phyloP scores from a whole-genome alignment of 1,139 yeast species.

The Lodderomyces jiufengensis region DNA sequence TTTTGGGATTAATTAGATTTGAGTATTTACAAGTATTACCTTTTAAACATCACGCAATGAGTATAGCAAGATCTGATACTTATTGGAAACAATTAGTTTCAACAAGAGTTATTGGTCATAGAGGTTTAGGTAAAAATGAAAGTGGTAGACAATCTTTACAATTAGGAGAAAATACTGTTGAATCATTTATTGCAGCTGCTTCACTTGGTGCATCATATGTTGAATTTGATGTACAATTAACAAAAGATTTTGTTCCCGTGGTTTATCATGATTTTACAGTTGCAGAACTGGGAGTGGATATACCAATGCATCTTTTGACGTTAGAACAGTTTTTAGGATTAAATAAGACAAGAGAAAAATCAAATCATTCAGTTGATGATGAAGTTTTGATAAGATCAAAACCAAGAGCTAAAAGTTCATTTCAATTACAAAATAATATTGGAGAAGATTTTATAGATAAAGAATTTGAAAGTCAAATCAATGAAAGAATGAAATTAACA shows the following conservation, averaged over 20 bases:
- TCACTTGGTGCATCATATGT: constrained; percentile 90
- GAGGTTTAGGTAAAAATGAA: constrained; percentile 89
- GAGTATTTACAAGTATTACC: constrained; percentile 73
- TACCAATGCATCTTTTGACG: constrained; percentile 92
- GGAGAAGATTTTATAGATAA: constrained; percentile 37
- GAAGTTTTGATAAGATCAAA: constrained; percentile 35
- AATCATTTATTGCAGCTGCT: constrained; percentile 94
- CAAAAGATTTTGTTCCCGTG: constrained; percentile 91
- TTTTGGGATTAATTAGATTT: constrained; percentile 74
- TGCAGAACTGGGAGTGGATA: constrained; percentile 94
- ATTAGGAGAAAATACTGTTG: constrained; percentile 93
- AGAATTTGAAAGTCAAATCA: constrained; percentile 38
- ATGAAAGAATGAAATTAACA: constrained; percentile 77
- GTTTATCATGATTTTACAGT: constrained; percentile 93
- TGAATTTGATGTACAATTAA: constrained; percentile 93
- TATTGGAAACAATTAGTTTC: constrained; percentile 91
- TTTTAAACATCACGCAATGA: constrained; percentile 69
- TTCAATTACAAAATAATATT: constrained; percentile 25
- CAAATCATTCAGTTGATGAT: constrained; percentile 35
- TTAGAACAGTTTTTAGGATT: constrained; percentile 82
- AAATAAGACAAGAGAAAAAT: constrained; percentile 25
- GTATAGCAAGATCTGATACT: constrained; percentile 67
- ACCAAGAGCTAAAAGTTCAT: constrained; percentile 40
- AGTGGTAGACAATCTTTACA: constrained; percentile 74
- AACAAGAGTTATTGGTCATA: constrained; percentile 92